Conservation (phyloP, 768 basidiomycete species). For the Naganishia friedmannii region DNA sequence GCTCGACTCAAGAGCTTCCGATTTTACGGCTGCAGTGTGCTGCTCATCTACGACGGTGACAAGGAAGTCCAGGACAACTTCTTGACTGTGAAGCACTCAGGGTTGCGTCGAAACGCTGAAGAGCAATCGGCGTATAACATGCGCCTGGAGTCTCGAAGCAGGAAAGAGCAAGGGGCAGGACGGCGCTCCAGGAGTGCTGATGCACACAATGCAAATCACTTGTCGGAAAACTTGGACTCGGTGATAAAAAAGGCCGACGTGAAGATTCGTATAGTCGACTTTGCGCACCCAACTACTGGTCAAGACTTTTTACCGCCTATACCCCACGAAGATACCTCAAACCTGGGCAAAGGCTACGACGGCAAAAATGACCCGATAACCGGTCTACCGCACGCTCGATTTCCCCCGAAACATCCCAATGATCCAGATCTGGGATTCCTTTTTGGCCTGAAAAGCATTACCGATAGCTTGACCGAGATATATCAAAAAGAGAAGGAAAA, state of each 20-base stretch:
- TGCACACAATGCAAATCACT: constrained; percentile 17
- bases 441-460: constrained; percentile 79
- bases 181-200: constrained; percentile 43
- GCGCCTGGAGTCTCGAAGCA: constrained; percentile 32
- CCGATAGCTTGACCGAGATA: constrained; percentile 71
- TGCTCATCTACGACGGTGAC: constrained; percentile 97
- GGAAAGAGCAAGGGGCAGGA: constrained; percentile 2
- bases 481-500: constrained; percentile 81
- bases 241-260: constrained; percentile 69
- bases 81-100: constrained; percentile 59
- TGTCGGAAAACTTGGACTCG: neutral
- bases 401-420: constrained; percentile 85
- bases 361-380: constrained; percentile 77
- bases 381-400: constrained; percentile 82
- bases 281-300: constrained; percentile 96
- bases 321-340: constrained; percentile 46
- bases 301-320: constrained; percentile 69
- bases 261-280: constrained; percentile 94
- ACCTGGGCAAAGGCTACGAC: constrained; percentile 70
- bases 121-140: constrained; percentile 36
- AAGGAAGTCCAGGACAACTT: constrained; percentile 70
- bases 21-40: constrained; percentile 94
- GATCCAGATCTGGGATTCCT: constrained; percentile 92
- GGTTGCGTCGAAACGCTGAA: constrained; percentile 34
- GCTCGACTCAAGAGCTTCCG: constrained; percentile 87